phyloP scores from a whole-genome alignment of 2,329 filamentous ascomycete genomes.

The Talaromyces sp. region DNA sequence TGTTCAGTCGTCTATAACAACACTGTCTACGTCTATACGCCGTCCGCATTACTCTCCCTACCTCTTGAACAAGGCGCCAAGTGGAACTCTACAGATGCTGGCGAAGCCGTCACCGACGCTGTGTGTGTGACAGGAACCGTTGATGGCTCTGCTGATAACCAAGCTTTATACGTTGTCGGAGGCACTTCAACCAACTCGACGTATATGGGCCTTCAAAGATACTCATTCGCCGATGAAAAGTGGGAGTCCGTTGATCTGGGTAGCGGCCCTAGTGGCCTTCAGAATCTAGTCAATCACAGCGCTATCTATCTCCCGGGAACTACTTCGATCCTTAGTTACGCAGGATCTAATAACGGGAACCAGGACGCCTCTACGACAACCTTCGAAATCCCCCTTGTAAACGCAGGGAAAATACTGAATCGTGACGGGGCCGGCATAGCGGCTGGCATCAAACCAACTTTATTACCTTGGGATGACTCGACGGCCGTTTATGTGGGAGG shows the following conservation, averaged over 20 bases:
- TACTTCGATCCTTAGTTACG: conserved; percentile 74
- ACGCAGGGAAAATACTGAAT: conserved; percentile 57
- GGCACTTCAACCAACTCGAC: conserved; percentile 58
- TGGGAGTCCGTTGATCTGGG: conserved; percentile 58
- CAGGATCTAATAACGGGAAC: conserved; percentile 64
- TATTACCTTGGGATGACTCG: conserved; percentile 70
- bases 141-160: conserved; percentile 52
- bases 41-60: conserved; percentile 71
- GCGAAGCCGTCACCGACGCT: conserved; percentile 68
- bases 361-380: conserved; percentile 65
- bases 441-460: conserved; percentile 64
- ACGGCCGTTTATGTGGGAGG: conserved; percentile 75
- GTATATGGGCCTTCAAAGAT: conserved; percentile 74
- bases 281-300: conserved; percentile 71
- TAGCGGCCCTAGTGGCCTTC: conserved; percentile 57
- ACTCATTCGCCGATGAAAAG: conserved; percentile 53
- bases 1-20: conserved; percentile 80
- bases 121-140: conserved; percentile 71
- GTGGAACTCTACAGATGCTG: conserved; percentile 66
- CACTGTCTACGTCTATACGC: conserved; percentile 79
- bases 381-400: conserved; percentile 65
- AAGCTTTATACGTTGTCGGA: conserved; percentile 77
- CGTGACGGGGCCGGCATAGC: conserved; percentile 57
- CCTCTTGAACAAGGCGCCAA: conserved; percentile 63
- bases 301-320: conserved; percentile 69